A percentile compares a stretch with the other conserved stretches of the same genome.
Conservation (phyloP, 2,329 filamentous ascomycete species). For the Monilinia fructigena region DNA sequence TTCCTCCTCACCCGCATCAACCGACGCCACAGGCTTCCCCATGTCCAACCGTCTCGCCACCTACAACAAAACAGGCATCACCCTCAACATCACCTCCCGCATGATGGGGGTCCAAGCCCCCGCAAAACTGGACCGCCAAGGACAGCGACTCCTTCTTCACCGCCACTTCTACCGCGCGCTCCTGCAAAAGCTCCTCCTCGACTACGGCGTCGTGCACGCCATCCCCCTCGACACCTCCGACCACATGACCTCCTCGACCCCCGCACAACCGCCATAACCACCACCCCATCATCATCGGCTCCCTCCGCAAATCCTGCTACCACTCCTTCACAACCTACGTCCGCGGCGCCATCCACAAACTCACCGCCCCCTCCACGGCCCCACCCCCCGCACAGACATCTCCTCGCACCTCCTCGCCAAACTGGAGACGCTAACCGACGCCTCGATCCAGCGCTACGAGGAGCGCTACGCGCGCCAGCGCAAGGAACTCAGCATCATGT, state of each 20-base stretch:
- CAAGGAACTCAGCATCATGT: slow-evolving; percentile 81
- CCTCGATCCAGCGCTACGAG: slow-evolving; percentile 73
- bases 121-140: slow-evolving; percentile 80
- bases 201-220: slow-evolving; percentile 66
- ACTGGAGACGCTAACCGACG: slow-evolving; percentile 69
- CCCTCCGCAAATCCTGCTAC: slow-evolving; percentile 78
- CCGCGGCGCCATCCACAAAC: slow-evolving; percentile 74
- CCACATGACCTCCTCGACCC: not conserved
- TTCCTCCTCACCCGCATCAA: slow-evolving; percentile 55
- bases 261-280: slow-evolving; percentile 46
- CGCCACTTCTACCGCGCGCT: slow-evolving; percentile 91
- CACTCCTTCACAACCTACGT: slow-evolving; percentile 73
- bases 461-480: slow-evolving; percentile 61
- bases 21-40: slow-evolving; percentile 86
- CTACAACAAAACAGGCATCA: slow-evolving; percentile 61
- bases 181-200: slow-evolving; percentile 87
- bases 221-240: not conserved
- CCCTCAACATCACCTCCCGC: slow-evolving; percentile 90
- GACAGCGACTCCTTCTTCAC: slow-evolving; percentile 90
- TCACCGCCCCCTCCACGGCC: slow-evolving; percentile 44
- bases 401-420: slow-evolving; percentile 62
- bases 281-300: slow-evolving; percentile 82
- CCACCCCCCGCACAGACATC: slow-evolving; percentile 42
- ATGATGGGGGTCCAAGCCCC: slow-evolving; percentile 99
- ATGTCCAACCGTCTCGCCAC: slow-evolving; percentile 73